Conservation (phyloP, 257 asterid species). For the Primulina huaijiensis region DNA sequence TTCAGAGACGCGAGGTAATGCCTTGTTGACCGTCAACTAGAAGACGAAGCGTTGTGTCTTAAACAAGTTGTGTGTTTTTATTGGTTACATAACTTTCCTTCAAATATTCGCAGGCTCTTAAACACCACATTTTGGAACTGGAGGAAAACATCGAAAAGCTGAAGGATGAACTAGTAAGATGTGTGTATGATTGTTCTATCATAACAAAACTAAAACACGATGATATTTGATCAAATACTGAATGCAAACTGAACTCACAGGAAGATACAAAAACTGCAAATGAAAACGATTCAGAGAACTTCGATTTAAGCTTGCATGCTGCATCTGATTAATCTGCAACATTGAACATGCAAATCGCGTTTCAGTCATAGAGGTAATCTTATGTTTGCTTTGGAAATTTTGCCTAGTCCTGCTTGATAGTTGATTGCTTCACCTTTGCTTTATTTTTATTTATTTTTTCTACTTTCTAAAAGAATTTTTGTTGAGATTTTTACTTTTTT, state of each 20-base stretch:
- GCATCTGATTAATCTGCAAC: slow-evolving; percentile 24
- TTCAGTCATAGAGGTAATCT: not conserved
- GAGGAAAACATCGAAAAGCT: slow-evolving; percentile 60
- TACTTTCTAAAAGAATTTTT: not conserved
- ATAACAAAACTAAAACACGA: not conserved
- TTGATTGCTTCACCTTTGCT: not conserved
- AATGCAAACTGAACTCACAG: slow-evolving; percentile 32
- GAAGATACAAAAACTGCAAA: slow-evolving; percentile 47
- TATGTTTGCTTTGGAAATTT: not conserved
- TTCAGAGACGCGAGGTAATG: slow-evolving; percentile 87
- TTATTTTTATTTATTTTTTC: not conserved
- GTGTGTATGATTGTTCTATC: not conserved
- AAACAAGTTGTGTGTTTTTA: not conserved
- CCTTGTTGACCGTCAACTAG: slow-evolving; percentile 10
- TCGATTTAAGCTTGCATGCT: slow-evolving; percentile 32
- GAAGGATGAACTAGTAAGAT: slow-evolving; percentile 59
- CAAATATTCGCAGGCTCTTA: slow-evolving; percentile 56
- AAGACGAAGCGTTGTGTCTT: not conserved
- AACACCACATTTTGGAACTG: slow-evolving; percentile 68
- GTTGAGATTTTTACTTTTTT: not conserved
- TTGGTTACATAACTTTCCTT: slow-evolving; percentile 3
- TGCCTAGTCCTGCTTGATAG: not conserved
- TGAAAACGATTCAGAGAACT: slow-evolving; percentile 37
- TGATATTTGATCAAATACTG: not conserved
- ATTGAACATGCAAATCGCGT: not conserved